Evolutionary conservation across 306 rosid species (phyloP), one percentile per base, ranked within the genome.

Genomic region (Macrotyloma uniflorum): DNA sequence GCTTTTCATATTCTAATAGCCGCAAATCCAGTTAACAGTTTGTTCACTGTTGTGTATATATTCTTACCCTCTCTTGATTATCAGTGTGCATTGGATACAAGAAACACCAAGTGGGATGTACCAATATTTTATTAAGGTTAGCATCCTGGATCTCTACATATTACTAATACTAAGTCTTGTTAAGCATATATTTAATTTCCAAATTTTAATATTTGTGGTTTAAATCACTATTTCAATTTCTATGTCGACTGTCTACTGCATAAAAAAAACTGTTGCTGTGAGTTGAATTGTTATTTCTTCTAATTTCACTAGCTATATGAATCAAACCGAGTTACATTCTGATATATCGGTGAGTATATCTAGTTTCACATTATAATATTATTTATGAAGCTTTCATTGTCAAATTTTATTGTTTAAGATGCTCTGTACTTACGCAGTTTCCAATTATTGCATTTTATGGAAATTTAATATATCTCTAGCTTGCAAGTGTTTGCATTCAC

Each of bases 101-200:
- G 55, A 81, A 76, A 58, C 93, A 26, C 98, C 96, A 40, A 90
- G 86, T 84, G 97, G 93, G 74, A 96, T 91, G 97, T 96, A 96
- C 83, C 98, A 93, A 68, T 96, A 96, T 75, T 96, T 96, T 85
- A 96, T 96, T 85, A 96, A 96, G 99, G 99, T 93, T 70, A 74
- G 91, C 79, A 18, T 38, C 66, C 61, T 32, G 71, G 24, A 51
- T 51, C 72, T 51, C 68, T 51, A 20, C 67, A 4, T 24, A 8
- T 28, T 62, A 73, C 78, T 72, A 50, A 49, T 26, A 40, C 70
- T 9, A 47, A 54, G 19, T 45, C 43, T 54, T 42, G 12, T 65
- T 63, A 28, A 20, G 80, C 45, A 15, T n/a, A n/a, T 76, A 35
- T 53, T 32, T 71, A 12, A 59, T 32, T 68, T 40, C 61, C 58